phyloP scores from a whole-genome alignment of 768 basidiomycete species.

The Lactarius evosmus region DNA sequence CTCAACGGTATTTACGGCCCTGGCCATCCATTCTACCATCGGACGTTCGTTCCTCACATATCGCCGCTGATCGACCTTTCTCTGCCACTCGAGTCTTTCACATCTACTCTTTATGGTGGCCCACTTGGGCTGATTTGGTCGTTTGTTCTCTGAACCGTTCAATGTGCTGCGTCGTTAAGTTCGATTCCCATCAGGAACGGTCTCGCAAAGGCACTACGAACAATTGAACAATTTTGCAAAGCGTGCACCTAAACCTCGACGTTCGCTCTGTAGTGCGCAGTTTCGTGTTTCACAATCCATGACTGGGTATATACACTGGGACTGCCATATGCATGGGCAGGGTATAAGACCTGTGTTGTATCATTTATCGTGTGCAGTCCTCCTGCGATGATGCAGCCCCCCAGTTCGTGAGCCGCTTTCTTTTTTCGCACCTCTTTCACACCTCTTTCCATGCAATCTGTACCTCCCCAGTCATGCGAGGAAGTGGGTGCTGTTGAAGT shows the following conservation, averaged over 20 bases:
- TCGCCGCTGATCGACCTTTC: constrained; percentile 8
- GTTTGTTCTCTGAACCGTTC: neutral
- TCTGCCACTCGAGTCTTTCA: constrained; percentile 19
- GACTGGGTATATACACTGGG: constrained; percentile 11
- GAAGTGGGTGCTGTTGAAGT: too few species aligned
- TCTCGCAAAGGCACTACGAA: constrained; percentile 4
- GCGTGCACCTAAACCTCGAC: neutral
- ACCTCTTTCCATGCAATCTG: too few species aligned
- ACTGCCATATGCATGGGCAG: neutral
- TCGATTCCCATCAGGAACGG: neutral
- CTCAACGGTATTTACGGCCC: constrained; percentile 13
- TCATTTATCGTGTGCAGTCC: too few species aligned
- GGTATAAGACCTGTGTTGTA: too few species aligned
- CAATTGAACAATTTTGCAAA: constrained; percentile 10
- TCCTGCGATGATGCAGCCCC: too few species aligned
- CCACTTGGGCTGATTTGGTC: neutral
- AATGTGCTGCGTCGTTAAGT: neutral
- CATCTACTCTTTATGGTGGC: constrained; percentile 4
- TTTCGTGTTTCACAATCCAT: constrained; percentile 10
- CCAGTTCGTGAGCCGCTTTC: too few species aligned
- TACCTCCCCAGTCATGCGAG: too few species aligned
- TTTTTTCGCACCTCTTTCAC: too few species aligned
- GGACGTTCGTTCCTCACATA: constrained; percentile 9
- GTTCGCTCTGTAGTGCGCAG: neutral
- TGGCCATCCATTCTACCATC: neutral